Evolutionary conservation across 805 yeast species (phyloP).

Genomic region (Isabelozyma rhagii): DNA sequence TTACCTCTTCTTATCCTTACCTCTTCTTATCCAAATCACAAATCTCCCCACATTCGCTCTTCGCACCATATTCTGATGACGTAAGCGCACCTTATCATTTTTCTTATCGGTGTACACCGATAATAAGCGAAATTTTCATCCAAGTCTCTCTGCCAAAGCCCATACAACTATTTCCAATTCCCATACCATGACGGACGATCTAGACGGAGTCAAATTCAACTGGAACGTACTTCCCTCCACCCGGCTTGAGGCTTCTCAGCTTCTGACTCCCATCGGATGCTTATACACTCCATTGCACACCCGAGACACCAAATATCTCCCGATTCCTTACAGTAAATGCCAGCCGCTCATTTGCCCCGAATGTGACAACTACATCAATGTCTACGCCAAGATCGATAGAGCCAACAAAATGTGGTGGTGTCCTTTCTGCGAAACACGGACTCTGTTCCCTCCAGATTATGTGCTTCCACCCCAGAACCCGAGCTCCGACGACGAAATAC

Average conservation of each 20-base stretch:
- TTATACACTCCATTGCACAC: constrained; percentile 24
- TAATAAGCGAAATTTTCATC: neutral
- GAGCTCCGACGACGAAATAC: constrained; percentile 16
- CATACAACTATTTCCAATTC: neutral
- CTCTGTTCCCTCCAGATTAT: constrained; percentile 17
- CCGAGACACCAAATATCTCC: neutral
- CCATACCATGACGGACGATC: neutral
- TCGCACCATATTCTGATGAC: neutral
- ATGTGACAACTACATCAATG: constrained; percentile 28
- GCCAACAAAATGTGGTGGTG: constrained; percentile 36
- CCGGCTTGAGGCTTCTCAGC: constrained; percentile 28
- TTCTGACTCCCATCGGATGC: constrained; percentile 37
- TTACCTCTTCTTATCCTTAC: too few relatives aligned
- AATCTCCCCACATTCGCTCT: neutral
- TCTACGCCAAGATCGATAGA: constrained; percentile 25
- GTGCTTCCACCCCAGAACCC: constrained; percentile 8
- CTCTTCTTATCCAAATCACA: neutral
- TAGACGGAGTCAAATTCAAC: constrained; percentile 39
- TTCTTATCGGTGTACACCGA: neutral
- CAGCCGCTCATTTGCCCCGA: constrained; percentile 20
- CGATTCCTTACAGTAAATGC: neutral
- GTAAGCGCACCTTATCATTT: too few relatives aligned
- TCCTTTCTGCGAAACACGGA: constrained; percentile 28
- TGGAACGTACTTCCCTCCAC: constrained; percentile 58
- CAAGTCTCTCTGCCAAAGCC: too few relatives aligned